phyloP scores from a whole-genome alignment of 2,329 filamentous ascomycete genomes.

The Venturia effusa region DNA sequence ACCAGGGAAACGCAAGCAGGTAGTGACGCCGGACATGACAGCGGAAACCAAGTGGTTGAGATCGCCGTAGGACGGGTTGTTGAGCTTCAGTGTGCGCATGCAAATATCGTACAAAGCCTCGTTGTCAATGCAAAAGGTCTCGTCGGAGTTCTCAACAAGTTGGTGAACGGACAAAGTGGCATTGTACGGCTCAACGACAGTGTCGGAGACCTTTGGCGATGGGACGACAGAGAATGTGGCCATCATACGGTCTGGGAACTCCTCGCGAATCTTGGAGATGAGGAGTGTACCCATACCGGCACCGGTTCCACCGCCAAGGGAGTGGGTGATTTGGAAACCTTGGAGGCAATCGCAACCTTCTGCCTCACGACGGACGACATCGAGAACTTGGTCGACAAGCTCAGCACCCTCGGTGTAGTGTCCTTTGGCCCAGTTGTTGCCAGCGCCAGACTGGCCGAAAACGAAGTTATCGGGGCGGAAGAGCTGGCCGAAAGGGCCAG shows the following conservation, averaged over 20 bases:
- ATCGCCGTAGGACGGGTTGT: conserved; percentile 96
- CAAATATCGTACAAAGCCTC: conserved; percentile 99
- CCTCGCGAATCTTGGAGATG: conserved; percentile 99
- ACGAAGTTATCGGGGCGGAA: conserved; percentile 99
- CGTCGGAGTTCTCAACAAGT: conserved; percentile 98
- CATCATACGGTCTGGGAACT: conserved; percentile 99
- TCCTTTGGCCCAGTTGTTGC: conserved; percentile 99
- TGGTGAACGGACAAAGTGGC: conserved; percentile 98
- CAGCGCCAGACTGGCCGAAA: conserved; percentile 97
- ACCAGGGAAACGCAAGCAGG: conserved; percentile 96
- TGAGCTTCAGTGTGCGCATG: conserved; percentile 99
- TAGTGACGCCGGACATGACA: conserved; percentile 99
- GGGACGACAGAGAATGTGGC: conserved; percentile 98
- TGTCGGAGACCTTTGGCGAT: conserved; percentile 98
- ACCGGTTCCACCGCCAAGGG: conserved; percentile 98
- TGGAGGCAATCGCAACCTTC: conserved; percentile 99
- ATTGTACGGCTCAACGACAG: conserved; percentile 99
- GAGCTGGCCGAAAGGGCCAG: conserved; percentile 95
- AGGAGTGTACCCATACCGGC: conserved; percentile 99
- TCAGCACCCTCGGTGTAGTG: conserved; percentile 99
- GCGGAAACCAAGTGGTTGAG: conserved; percentile 99
- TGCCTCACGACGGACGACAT: conserved; percentile 96
- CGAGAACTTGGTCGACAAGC: conserved; percentile 94
- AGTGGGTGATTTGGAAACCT: conserved; percentile 99
- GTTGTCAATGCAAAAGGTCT: conserved; percentile 99